A percentile compares a stretch with the other conserved stretches of the same genome.
Evolutionary conservation across 2,329 filamentous ascomycete genomes (phyloP).

Genomic region (Erysiphe neolycopersici): DNA sequence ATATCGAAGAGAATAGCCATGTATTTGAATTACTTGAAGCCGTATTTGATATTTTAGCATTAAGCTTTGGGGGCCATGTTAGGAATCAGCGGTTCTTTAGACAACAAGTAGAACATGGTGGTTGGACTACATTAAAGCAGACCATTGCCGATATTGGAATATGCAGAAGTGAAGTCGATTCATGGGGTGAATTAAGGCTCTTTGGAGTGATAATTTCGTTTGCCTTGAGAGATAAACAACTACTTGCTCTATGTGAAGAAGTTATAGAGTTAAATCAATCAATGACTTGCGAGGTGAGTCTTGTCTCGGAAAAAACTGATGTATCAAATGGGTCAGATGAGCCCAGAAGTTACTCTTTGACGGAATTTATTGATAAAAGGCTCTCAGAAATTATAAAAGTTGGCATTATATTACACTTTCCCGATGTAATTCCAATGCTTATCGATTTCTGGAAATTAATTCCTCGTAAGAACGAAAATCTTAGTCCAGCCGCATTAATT

Average conservation of each 20-base stretch:
- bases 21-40: conserved; percentile 44
- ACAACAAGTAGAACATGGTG: conserved; percentile 45
- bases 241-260: conserved; percentile 39
- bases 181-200: conserved; percentile 41
- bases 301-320: conserved; percentile 10
- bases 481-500: conserved; percentile 30
- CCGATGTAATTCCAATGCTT: conserved; percentile 34
- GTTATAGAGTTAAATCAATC: conserved; percentile 13
- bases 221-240: conserved; percentile 48
- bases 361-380: conserved; percentile 12
- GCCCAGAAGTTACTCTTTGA: conserved; percentile 6
- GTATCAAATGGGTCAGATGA: conserved; percentile 2
- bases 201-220: conserved; percentile 67
- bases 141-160: conserved; percentile 40
- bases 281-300: conserved; percentile 10
- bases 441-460: conserved; percentile 37
- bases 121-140: conserved; percentile 54
- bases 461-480: conserved; percentile 18
- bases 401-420: conserved; percentile 27
- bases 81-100: conserved; percentile 78
- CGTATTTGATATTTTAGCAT: conserved; percentile 44
- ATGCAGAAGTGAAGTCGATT: conserved; percentile 37
- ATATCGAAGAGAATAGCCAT: conserved; percentile 31
- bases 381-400: conserved; percentile 24
- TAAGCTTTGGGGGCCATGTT: conserved; percentile 40